These are phyloP conservation scores for Aspergillus taichungensis DNA, from an alignment of 495 filamentous ascomycete genomes.

Conservation along the genomic window DNA sequence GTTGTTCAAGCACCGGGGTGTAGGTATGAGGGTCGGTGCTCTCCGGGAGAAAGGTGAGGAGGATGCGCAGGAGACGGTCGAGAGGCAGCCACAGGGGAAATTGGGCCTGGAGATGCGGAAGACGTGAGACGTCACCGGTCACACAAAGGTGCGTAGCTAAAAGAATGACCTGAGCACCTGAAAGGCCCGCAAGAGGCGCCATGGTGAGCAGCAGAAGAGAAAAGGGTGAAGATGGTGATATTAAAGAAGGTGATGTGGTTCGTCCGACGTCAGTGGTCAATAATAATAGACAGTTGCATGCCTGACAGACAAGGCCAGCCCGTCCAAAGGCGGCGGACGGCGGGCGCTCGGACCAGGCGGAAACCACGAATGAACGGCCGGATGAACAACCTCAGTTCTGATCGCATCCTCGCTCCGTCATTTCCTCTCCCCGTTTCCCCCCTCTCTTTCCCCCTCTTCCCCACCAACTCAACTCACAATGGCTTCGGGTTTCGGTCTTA, in stretches of 20 bases:
- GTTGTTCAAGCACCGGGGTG: conserved; percentile 46
- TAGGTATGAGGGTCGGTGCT: conserved; percentile 58
- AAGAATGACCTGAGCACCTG: conserved; percentile 40
- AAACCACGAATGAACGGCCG: conserved; percentile 15
- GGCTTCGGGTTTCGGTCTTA: conserved; percentile 75
- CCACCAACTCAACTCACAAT: conserved; percentile 39
- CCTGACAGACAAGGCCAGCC: no score
- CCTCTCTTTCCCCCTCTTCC: conserved; percentile 12
- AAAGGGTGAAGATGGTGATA: not conserved
- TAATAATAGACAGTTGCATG: no score
- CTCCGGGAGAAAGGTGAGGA: conserved; percentile 81
- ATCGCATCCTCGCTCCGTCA: conserved; percentile 26
- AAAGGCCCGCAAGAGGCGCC: conserved; percentile 33
- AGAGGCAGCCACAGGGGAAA: conserved; percentile 51
- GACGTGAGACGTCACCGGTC: conserved; percentile 47
- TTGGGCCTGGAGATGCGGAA: conserved; percentile 53
- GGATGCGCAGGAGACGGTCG: conserved; percentile 65
- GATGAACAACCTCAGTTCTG: conserved; percentile 20
- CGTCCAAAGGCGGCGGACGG: conserved; percentile 1
- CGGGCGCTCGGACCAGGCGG: conserved; percentile 34
- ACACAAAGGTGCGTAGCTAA: conserved; percentile 39
- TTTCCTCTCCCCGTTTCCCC: conserved; percentile 16
- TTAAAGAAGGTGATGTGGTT: conserved; percentile 14
- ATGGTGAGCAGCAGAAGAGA: conserved; percentile 12
- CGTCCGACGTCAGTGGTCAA: conserved; percentile 8